Base-by-base conservation (phyloP, 2,329 filamentous ascomycete species). In the Colletotrichum graminicola region DNA sequence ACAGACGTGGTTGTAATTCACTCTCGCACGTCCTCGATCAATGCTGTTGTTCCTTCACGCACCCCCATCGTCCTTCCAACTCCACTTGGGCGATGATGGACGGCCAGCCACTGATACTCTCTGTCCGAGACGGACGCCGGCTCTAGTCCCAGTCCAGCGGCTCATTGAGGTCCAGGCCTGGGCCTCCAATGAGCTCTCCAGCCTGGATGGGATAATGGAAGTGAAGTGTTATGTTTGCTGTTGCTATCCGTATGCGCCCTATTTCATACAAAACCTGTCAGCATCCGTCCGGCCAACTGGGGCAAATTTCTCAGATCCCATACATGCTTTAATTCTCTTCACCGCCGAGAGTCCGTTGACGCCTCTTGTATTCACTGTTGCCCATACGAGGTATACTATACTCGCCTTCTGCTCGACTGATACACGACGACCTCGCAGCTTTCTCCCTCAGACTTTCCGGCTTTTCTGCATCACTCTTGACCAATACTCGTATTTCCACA, bases 201-300 rank as follows among this genome's bases (percentile, higher is more conserved):
- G 59, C 16, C 18, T 54, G 36, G 29, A 60, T 11, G 39, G 45
- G 39, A 39, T 26, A 34, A 39, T 49, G 29, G 45, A 60, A 32
- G 59, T 36, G 66, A 59, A 43, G 26, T 21, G 59, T 43, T 68
- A 52, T 71, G 52, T 62, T 67, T 72, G 60, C 70, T 72, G 70
- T 62, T 67, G 62, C 41, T 74, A 75, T 63, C 74, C 73, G 74
- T 57, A 51, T 56, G 36, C 54, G 41, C 71, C 47, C 47, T 62
- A 63, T 72, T 73, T 68, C 68, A 66, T 69, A 73, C 64, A 72
- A 62, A 73, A 73, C 49, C 61, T 62, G 64, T 65, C 36, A 39
- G 39, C 57, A 54, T 47, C 72, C 72, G 29, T 62, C 69, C 39
- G 16, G 57, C 55, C 64, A 63, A 23, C 59, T 8, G 32, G 26